A percentile compares a stretch with the other conserved stretches of the same genome.
Conservation (phyloP, 2,329 filamentous ascomycete genomes). For the Penicillium thymicola region DNA sequence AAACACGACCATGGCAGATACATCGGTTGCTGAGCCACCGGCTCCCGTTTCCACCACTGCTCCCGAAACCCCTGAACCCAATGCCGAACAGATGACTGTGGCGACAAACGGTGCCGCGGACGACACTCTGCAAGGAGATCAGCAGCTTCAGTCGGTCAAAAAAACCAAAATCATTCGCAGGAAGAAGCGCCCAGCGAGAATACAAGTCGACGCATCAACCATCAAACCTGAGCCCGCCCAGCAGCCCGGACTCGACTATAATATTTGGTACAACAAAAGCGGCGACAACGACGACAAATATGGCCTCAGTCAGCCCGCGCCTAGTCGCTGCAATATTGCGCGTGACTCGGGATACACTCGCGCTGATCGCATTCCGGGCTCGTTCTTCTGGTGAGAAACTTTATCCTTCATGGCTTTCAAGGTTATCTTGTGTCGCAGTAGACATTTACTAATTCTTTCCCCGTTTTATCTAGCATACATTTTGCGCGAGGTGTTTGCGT, state of each 20-base stretch:
- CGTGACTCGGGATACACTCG: conserved; percentile 75
- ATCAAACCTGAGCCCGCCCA: conserved; percentile 81
- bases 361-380: conserved; percentile 72
- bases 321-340: conserved; percentile 81
- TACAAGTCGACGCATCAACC: conserved; percentile 81
- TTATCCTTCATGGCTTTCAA: neutral
- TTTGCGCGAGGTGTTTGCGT: conserved; percentile 44
- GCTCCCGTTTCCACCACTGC: conserved; percentile 51
- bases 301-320: conserved; percentile 75
- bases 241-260: conserved; percentile 93
- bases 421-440: conserved; percentile 68
- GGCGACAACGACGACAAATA: conserved; percentile 93
- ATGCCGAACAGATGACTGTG: conserved; percentile 20
- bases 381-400: conserved; percentile 68
- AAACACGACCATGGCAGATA: conserved; percentile 28
- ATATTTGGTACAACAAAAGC: conserved; percentile 99
- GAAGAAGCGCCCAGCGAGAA: conserved; percentile 83
- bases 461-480: neutral
- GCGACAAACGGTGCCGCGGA: conserved; percentile 27
- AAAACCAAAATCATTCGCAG: conserved; percentile 88
- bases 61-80: conserved; percentile 29
- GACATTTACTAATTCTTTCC: conserved; percentile 31
- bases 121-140: conserved; percentile 24
- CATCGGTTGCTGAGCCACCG: conserved; percentile 30
- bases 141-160: conserved; percentile 36